phyloP scores from a whole-genome alignment of 2,329 filamentous ascomycete genomes.

The Periconia sp. region DNA sequence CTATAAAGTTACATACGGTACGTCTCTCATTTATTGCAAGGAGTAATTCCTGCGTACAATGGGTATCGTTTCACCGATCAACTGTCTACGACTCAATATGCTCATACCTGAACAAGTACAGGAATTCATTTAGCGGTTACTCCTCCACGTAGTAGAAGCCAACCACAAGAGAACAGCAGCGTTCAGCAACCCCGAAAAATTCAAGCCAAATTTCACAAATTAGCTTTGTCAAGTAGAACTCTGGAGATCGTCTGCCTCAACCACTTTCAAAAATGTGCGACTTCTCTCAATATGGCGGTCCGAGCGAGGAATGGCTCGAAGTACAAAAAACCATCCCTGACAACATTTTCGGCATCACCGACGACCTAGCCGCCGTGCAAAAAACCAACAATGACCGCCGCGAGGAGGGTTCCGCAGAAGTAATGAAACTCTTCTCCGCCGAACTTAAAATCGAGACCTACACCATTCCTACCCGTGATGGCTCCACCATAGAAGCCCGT shows the following conservation, averaged over 20 bases:
- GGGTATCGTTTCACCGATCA: too few relatives aligned
- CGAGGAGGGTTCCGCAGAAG: constrained; percentile 20
- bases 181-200: too few relatives aligned
- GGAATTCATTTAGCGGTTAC: too few relatives aligned
- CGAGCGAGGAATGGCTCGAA: constrained; percentile 37
- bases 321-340: constrained; percentile 31
- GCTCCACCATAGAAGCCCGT: constrained; percentile 47
- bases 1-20: too few relatives aligned
- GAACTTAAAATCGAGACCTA: constrained; percentile 23
- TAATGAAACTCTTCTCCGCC: constrained; percentile 22
- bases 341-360: constrained; percentile 20
- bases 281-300: constrained; percentile 34
- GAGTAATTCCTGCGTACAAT: too few relatives aligned
- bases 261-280: constrained; percentile 9
- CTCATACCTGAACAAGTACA: too few relatives aligned
- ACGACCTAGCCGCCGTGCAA: constrained; percentile 16
- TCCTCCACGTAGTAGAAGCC: too few relatives aligned
- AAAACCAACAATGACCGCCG: constrained; percentile 24
- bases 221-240: too few relatives aligned
- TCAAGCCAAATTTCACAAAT: too few relatives aligned
- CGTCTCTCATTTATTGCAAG: too few relatives aligned
- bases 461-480: constrained; percentile 49
- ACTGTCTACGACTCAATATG: too few relatives aligned
- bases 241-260: background rate
- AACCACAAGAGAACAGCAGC: too few relatives aligned